Conservation (phyloP, 2,329 filamentous ascomycete species). For the Pezicula neosporulosa region DNA sequence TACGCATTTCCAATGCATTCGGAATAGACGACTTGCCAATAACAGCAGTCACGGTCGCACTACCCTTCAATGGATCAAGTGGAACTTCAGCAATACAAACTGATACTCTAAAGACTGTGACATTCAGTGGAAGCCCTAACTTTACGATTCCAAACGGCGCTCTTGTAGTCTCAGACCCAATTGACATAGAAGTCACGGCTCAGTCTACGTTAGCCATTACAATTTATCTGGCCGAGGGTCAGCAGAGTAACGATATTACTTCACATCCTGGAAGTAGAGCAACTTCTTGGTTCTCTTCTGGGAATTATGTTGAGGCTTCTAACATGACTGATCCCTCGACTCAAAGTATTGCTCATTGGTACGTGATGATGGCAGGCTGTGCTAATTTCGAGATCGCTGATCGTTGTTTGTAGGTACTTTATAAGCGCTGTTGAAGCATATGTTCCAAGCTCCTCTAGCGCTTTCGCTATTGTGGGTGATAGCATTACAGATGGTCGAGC, state of each 20-base stretch:
- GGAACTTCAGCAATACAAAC: conserved; percentile 51
- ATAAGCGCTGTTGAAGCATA: conserved; percentile 56
- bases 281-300: conserved; percentile 54
- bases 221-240: conserved; percentile 54
- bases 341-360: conserved; percentile 35
- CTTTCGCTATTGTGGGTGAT: conserved; percentile 56
- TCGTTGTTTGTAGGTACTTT: conserved; percentile 47
- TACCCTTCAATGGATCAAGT: conserved; percentile 49
- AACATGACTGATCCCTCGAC: conserved; percentile 38
- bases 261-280: conserved; percentile 63
- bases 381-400: background rate
- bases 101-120: conserved; percentile 47
- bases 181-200: conserved; percentile 48
- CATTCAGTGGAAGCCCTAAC: conserved; percentile 51
- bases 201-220: conserved; percentile 53
- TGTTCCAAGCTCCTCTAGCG: conserved; percentile 37
- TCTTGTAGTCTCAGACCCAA: conserved; percentile 57
- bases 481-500: conserved; percentile 66
- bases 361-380: background rate
- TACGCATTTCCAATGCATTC: conserved; percentile 65
- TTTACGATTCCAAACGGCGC: conserved; percentile 53
- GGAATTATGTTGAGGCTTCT: conserved; percentile 49
- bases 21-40: conserved; percentile 57
- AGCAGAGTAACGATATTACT: conserved; percentile 54
- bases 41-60: conserved; percentile 53